Conservation (phyloP, 768 basidiomycete species). For the Clavulina sp. region DNA sequence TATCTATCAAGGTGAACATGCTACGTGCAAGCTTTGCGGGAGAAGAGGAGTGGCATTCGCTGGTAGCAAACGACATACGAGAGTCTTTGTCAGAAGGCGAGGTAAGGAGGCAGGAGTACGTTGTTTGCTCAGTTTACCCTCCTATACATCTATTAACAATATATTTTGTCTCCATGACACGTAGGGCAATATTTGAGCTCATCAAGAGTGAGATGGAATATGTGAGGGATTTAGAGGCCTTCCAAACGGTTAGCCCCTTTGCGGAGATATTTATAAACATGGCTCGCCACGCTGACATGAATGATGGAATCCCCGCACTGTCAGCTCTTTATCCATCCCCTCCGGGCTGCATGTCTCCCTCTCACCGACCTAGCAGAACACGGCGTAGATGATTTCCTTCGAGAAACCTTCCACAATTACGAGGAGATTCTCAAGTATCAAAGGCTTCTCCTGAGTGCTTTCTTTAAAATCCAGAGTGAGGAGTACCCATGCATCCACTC, state of each 20-base stretch:
- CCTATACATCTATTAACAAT: neutral
- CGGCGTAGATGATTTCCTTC: constrained; percentile 59
- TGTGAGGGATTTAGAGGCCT: constrained; percentile 78
- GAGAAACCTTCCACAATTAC: constrained; percentile 82
- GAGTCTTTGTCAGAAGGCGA: constrained; percentile 52
- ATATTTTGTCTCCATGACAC: neutral
- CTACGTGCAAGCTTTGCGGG: constrained; percentile 66
- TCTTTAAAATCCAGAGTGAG: constrained; percentile 77
- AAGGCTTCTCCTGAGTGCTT: constrained; percentile 51
- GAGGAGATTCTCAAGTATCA: constrained; percentile 59
- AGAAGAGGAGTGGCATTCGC: constrained; percentile 83
- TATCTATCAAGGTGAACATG: no score
- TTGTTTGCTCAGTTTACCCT: no score
- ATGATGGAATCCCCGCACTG: no score
- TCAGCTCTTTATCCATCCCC: constrained; percentile 67
- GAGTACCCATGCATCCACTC: constrained; percentile 64
- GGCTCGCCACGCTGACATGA: no score
- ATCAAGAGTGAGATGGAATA: constrained; percentile 95
- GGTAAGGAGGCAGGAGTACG: constrained; percentile 71
- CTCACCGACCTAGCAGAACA: constrained; percentile 45
- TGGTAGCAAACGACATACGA: constrained; percentile 52
- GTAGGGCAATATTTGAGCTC: constrained; percentile 54
- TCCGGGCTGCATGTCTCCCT: constrained; percentile 58
- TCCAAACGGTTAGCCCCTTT: constrained; percentile 49
- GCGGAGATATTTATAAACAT: no score